Conservation (phyloP, 1,139 yeast genomes). For the Scheffersomyces parashehatae region DNA sequence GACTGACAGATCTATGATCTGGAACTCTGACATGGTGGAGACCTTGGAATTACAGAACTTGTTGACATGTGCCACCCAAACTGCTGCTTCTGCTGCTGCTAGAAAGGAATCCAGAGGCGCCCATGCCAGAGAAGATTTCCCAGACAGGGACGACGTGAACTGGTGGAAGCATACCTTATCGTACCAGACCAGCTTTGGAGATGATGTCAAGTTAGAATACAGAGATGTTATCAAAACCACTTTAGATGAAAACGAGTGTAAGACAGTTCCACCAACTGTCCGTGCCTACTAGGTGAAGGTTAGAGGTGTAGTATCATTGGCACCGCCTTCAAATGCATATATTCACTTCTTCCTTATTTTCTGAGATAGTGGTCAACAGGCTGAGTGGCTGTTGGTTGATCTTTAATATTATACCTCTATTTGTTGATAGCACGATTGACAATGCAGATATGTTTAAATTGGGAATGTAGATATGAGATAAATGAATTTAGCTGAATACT, state of each 20-base stretch:
- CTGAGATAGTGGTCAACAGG: too few species aligned
- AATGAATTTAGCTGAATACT: too few species aligned
- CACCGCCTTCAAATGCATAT: too few species aligned
- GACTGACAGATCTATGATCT: constrained; percentile 93
- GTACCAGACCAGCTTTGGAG: constrained; percentile 17
- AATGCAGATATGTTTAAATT: too few species aligned
- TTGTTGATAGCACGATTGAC: too few species aligned
- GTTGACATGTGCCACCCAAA: constrained; percentile 93
- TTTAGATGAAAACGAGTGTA: constrained; percentile 19
- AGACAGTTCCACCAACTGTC: constrained; percentile 22
- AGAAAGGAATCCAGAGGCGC: constrained; percentile 23
- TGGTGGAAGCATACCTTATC: constrained; percentile 24
- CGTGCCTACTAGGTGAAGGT: constrained; percentile 15
- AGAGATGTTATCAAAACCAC: constrained; percentile 19
- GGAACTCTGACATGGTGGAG: constrained; percentile 96
- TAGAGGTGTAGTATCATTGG: neutral
- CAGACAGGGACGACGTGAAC: constrained; percentile 19
- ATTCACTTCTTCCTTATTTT: too few species aligned
- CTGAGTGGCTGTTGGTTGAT: too few species aligned
- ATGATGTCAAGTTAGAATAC: constrained; percentile 19
- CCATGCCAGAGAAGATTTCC: constrained; percentile 22
- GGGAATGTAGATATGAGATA: too few species aligned
- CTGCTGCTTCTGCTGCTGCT: constrained; percentile 89
- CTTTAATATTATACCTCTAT: too few species aligned
- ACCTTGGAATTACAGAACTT: constrained; percentile 92